Percentiles rank a stretch among this genome's conserved stretches.
phyloP scores from a whole-genome alignment of 2,329 filamentous ascomycete genomes.

The Xylariaceae sp. region DNA sequence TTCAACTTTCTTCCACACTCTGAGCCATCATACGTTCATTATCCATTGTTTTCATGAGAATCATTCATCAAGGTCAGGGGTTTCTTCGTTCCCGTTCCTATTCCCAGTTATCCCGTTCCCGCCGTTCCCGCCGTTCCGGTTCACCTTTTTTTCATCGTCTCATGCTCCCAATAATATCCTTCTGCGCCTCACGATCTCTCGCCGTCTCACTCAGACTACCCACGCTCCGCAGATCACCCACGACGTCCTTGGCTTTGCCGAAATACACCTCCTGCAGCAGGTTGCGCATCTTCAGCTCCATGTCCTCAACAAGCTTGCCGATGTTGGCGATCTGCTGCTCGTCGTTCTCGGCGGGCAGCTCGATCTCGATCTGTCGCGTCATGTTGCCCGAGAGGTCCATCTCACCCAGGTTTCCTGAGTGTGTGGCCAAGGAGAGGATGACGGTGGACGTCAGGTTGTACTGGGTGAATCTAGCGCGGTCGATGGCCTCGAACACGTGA shows the following conservation, averaged over 20 bases:
- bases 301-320: slow-evolving; percentile 90
- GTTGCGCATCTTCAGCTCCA: slow-evolving; percentile 99
- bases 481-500: slow-evolving; percentile 95
- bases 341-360: slow-evolving; percentile 83
- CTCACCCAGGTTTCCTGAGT: slow-evolving; percentile 59
- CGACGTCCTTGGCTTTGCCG: slow-evolving; percentile 97
- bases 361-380: slow-evolving; percentile 92
- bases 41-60: no score
- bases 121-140: no score
- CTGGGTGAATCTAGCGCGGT: slow-evolving; percentile 84
- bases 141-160: slow-evolving; percentile 10
- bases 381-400: slow-evolving; percentile 96
- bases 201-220: slow-evolving; percentile 78
- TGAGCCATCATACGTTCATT: no score
- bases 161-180: slow-evolving; percentile 72
- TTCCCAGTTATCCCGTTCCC: no score
- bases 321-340: slow-evolving; percentile 94
- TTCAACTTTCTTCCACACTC: no score
- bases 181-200: slow-evolving; percentile 76
- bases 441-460: slow-evolving; percentile 98
- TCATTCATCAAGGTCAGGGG: no score
- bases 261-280: slow-evolving; percentile 98
- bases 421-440: slow-evolving; percentile 77
- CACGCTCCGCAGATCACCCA: slow-evolving; percentile 87
- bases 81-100: no score